Evolutionary conservation across 1,284 basidiomycete species (phyloP).

Genomic region (Rhodotorula sp.): DNA sequence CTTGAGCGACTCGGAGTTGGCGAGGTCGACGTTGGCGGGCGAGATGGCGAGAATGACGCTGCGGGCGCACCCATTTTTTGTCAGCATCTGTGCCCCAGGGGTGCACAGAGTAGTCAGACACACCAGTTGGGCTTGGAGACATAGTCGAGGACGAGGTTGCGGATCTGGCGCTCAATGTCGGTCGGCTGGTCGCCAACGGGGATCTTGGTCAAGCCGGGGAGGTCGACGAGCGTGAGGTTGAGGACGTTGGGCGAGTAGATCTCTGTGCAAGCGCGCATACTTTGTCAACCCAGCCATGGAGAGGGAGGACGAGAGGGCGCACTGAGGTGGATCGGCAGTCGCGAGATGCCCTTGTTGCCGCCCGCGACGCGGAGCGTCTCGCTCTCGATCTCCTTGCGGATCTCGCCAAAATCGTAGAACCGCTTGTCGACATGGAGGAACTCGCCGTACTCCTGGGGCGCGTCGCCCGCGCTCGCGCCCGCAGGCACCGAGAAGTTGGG

Average conservation of each 20-base stretch:
- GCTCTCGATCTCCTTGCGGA: slow-evolving; percentile 94
- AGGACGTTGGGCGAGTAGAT: slow-evolving; percentile 95
- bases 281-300: no score
- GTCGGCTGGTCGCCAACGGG: slow-evolving; percentile 74
- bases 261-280: slow-evolving; percentile 62
- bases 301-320: background rate
- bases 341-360: slow-evolving; percentile 98
- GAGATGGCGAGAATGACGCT: slow-evolving; percentile 97
- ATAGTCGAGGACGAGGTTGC: slow-evolving; percentile 88
- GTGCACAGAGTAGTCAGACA: slow-evolving; percentile 44
- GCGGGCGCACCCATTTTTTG: slow-evolving; percentile 7
- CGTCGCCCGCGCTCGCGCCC: slow-evolving; percentile 14
- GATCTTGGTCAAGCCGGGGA: slow-evolving; percentile 96
- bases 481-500: slow-evolving; percentile 13
- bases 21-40: slow-evolving; percentile 95
- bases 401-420: slow-evolving; percentile 92
- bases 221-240: slow-evolving; percentile 91
- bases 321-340: slow-evolving; percentile 70
- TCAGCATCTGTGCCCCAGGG: no score
- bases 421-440: slow-evolving; percentile 95
- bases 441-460: slow-evolving; percentile 74
- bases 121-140: slow-evolving; percentile 96
- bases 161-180: slow-evolving; percentile 96
- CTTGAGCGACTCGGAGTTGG: slow-evolving; percentile 96
- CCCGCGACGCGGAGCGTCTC: slow-evolving; percentile 97